A percentile compares a stretch with the other conserved stretches of the same genome.
Evolutionary conservation across 169 alveolate species (phyloP).

Genomic region (Plasmodium blacklocki): DNA sequence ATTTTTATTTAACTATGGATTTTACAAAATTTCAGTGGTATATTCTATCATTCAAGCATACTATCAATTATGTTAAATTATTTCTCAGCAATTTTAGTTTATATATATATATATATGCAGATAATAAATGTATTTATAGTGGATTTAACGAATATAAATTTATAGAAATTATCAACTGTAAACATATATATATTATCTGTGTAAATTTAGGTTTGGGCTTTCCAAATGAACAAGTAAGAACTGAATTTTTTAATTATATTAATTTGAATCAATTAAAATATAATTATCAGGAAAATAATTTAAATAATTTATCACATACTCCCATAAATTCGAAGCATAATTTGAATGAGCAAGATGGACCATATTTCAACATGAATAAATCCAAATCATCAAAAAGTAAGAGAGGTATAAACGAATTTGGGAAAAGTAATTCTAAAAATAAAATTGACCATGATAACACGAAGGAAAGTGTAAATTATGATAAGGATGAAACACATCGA

Average conservation of each 20-base stretch:
- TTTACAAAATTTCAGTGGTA: constrained; percentile 74
- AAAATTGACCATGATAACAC: neutral
- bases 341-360: constrained; percentile 2
- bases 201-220: constrained; percentile 69
- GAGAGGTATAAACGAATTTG: neutral
- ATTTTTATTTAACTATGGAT: constrained; percentile 58
- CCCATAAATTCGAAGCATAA: neutral
- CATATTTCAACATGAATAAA: constrained; percentile 9
- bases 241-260: constrained; percentile 43
- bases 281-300: constrained; percentile 6
- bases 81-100: constrained; percentile 64
- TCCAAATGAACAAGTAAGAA: constrained; percentile 51
- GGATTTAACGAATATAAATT: constrained; percentile 74
- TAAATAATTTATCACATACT: neutral
- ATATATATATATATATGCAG: constrained; percentile 49
- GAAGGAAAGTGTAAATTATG: neutral
- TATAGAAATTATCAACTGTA: constrained; percentile 47
- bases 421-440: neutral
- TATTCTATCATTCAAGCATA: constrained; percentile 22
- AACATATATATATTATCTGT: constrained; percentile 53
- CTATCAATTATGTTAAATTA: constrained; percentile 31
- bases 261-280: constrained; percentile 38
- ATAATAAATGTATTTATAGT: constrained; percentile 36
- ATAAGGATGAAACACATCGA: neutral
- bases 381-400: neutral